phyloP scores from a whole-genome alignment of 345 rosid genomes.

The Theobroma cacao region DNA sequence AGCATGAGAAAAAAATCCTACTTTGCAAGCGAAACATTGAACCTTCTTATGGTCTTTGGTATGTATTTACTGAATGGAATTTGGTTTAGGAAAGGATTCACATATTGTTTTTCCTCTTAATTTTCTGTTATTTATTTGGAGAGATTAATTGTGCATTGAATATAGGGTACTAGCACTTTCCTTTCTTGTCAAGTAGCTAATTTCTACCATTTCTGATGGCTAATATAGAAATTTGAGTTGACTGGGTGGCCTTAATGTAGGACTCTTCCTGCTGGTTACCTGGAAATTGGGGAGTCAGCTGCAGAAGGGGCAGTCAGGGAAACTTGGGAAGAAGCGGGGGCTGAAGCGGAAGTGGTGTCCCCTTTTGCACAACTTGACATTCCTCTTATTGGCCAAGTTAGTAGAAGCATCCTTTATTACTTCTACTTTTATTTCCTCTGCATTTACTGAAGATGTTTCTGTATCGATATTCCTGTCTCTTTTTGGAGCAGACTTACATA shows the following conservation, averaged over 20 bases:
- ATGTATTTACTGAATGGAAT: conserved; percentile 16
- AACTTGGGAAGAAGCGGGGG: conserved; percentile 96
- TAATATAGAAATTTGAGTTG: conserved; percentile 4
- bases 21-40: conserved; percentile 97
- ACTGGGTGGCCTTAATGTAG: conserved; percentile 36
- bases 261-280: conserved; percentile 99
- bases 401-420: conserved; percentile 12
- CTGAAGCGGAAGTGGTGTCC: conserved; percentile 81
- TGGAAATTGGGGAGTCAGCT: conserved; percentile 97
- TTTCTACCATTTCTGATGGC: background rate
- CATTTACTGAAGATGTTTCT: conserved; percentile 6
- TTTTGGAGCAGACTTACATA: conserved; percentile 73
- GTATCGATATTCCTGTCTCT: conserved; percentile 15
- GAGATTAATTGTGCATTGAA: conserved; percentile 2
- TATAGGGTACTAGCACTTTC: conserved; percentile 4
- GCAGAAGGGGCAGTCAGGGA: conserved; percentile 94
- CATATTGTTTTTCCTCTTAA: background rate
- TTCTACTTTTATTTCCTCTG: conserved; percentile 7
- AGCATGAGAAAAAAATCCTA: conserved; percentile 78
- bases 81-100: background rate
- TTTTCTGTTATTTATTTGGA: background rate
- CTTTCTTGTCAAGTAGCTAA: conserved; percentile 6
- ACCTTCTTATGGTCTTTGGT: conserved; percentile 92
- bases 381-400: conserved; percentile 92
- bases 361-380: conserved; percentile 94